Percentiles rank a stretch among this genome's conserved stretches.
phyloP scores from a whole-genome alignment of 2,329 filamentous ascomycete species.

The Blastomyces gilchristii region DNA sequence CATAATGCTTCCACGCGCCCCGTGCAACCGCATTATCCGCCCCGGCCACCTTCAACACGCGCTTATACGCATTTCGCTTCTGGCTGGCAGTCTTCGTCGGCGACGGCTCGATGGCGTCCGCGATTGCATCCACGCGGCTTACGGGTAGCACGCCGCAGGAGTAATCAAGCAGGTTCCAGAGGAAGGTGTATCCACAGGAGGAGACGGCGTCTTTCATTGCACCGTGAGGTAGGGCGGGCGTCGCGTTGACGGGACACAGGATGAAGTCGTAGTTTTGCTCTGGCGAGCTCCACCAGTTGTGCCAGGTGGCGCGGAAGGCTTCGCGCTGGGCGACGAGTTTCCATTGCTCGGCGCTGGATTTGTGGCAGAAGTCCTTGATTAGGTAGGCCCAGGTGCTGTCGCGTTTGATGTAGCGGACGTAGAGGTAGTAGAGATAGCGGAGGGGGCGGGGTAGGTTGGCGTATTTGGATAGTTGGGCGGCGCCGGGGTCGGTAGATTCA shows the following conservation, averaged over 20 bases:
- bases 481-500: slow-evolving; percentile 71
- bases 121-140: slow-evolving; percentile 65
- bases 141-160: slow-evolving; percentile 72
- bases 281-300: slow-evolving; percentile 69
- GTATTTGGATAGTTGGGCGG: slow-evolving; percentile 61
- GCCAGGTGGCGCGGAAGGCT: slow-evolving; percentile 65
- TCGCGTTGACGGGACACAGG: slow-evolving; percentile 77
- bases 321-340: slow-evolving; percentile 67
- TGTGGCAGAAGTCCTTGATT: slow-evolving; percentile 60
- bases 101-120: slow-evolving; percentile 50
- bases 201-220: slow-evolving; percentile 78
- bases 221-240: slow-evolving; percentile 74
- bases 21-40: slow-evolving; percentile 64
- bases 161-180: slow-evolving; percentile 92
- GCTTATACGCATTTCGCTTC: slow-evolving; percentile 40
- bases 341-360: slow-evolving; percentile 72
- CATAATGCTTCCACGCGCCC: slow-evolving; percentile 78
- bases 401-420: slow-evolving; percentile 70
- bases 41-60: slow-evolving; percentile 27
- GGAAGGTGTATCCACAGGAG: slow-evolving; percentile 84
- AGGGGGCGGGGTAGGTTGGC: slow-evolving; percentile 62
- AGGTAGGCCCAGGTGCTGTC: slow-evolving; percentile 72
- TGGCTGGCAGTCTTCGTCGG: slow-evolving; percentile 18
- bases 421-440: slow-evolving; percentile 80
- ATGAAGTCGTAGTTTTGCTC: slow-evolving; percentile 67